These are phyloP conservation scores for Mucor racemosus DNA, from an alignment of 371 early-diverging fungal species.

Conservation along the genomic window DNA sequence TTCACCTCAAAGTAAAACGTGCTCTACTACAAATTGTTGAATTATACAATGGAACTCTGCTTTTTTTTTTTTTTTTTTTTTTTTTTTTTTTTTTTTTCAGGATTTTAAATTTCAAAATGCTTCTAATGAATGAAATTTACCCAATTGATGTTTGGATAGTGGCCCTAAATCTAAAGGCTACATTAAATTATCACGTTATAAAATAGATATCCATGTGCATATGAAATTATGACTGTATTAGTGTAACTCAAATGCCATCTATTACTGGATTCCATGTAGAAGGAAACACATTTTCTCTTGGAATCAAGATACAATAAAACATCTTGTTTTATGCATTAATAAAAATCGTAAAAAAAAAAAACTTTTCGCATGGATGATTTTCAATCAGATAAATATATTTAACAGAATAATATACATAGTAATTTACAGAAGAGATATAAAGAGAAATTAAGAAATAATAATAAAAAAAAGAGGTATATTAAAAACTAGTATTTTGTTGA, in stretches of 20 bases:
- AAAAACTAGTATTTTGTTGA: slow-evolving; percentile 11
- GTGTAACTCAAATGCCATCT: background rate
- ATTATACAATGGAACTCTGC: too few relatives aligned
- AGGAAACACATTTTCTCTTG: background rate
- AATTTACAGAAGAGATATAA: background rate
- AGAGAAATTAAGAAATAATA: background rate
- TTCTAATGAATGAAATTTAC: too few relatives aligned
- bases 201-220: too few relatives aligned
- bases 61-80: too few relatives aligned
- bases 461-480: background rate
- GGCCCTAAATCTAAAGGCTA: too few relatives aligned
- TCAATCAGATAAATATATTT: background rate
- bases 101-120: too few relatives aligned
- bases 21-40: too few relatives aligned
- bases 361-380: background rate
- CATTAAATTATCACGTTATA: too few relatives aligned
- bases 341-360: background rate
- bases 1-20: too few relatives aligned
- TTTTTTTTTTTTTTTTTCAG: too few relatives aligned
- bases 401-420: background rate
- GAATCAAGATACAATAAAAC: background rate
- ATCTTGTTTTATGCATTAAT: background rate
- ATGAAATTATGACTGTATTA: background rate
- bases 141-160: too few relatives aligned
- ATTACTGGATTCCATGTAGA: background rate